These are phyloP conservation scores for Hanseniaspora gamundiae DNA, from an alignment of 1,139 yeast genomes.

Conservation along the genomic window DNA sequence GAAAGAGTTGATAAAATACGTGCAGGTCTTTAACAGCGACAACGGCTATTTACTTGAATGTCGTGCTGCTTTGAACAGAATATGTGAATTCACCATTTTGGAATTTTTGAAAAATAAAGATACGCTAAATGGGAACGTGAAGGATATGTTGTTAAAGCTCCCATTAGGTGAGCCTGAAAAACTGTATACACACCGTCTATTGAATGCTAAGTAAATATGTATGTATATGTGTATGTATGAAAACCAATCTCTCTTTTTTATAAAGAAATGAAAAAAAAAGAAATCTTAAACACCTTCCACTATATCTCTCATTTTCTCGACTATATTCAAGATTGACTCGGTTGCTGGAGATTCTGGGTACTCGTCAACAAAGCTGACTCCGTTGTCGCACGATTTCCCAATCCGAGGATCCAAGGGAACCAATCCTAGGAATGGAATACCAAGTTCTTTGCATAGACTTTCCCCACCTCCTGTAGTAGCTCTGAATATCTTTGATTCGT, in stretches of 20 bases:
- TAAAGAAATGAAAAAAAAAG: neutral
- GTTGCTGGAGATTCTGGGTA: slow-evolving; percentile 94
- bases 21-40: neutral
- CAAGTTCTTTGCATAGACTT: slow-evolving; percentile 65
- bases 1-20: neutral
- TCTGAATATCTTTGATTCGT: slow-evolving; percentile 80
- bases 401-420: slow-evolving; percentile 95
- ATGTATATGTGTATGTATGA: neutral
- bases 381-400: slow-evolving; percentile 78
- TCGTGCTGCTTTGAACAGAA: neutral
- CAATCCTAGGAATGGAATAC: slow-evolving; percentile 70
- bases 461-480: slow-evolving; percentile 97
- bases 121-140: neutral
- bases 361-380: slow-evolving; percentile 73
- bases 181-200: slow-evolving; percentile 2
- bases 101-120: neutral
- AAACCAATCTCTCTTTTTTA: neutral
- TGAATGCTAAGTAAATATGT: slow-evolving; percentile 1
- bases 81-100: neutral
- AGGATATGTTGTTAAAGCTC: slow-evolving; percentile 13
- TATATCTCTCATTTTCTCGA: slow-evolving; percentile 35
- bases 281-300: slow-evolving; percentile 1
- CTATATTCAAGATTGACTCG: slow-evolving; percentile 72
- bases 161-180: slow-evolving; percentile 31
- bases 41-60: neutral